Evolutionary conservation across 2,329 filamentous ascomycete genomes (phyloP), one percentile per base, ranked within the genome.

Genomic region (Colletotrichum melonis): DNA sequence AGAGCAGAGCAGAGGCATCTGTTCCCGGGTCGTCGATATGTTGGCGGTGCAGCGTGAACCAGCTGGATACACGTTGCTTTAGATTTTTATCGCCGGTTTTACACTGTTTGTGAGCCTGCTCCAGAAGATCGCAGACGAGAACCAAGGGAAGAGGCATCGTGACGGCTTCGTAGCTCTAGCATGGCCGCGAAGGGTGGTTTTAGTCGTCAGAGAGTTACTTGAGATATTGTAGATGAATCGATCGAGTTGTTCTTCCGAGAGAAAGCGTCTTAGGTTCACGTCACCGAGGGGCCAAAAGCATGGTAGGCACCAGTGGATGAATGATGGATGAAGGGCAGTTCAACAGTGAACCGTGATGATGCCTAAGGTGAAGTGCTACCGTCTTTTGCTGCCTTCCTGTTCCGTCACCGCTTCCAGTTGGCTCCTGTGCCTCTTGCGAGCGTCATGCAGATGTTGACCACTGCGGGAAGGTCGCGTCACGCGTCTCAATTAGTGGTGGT

Each of bases 71-170:
- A 5, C 86, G 78, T 3, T 76, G 72, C 42, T 80, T 81, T 12
- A 78, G 22, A 16, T 59, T 76, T 72, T 75, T 80, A 60, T 82
- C 82, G 16, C 78, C 81, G 2, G 78, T 76, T 1, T 80, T 69
- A 30, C 80, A 81, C 5, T 83, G 80, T 57, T 82, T 81, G 72
- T 95, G 91, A 19, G 95, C 86, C 28, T 87, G 83, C 74, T 95
- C 91, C 56, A 98, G 86, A 4, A 98, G 86, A 74, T 93, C 90
- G 84, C 94, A 96, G 58, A 97, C 84, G 73, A 88, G 86, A n/a
- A 86, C 84, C 81, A 97, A 97, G 1, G 86, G 86, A 75, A 95
- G 86, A 24, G 91, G 87, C 92, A 93, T 93, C 28, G 58, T 72
- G 52, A 63, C 30, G 38, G 16, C 19, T 5, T 56, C 19, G 16